These are phyloP conservation scores for Colletotrichum orbiculare DNA, from an alignment of 2,329 filamentous ascomycete genomes.

Conservation along the genomic window DNA sequence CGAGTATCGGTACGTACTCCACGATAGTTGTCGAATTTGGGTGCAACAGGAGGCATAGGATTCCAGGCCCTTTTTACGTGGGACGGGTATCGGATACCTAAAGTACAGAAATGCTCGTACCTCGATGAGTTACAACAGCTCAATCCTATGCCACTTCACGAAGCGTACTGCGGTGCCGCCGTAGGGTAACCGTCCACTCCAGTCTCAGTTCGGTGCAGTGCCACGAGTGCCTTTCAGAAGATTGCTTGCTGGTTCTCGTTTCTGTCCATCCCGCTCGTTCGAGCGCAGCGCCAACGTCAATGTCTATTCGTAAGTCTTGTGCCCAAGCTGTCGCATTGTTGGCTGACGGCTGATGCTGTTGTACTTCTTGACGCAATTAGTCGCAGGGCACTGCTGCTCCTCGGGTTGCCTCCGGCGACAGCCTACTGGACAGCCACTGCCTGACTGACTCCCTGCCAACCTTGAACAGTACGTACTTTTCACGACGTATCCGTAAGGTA, in stretches of 20 bases:
- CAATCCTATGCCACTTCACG: not conserved
- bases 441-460: too few relatives aligned
- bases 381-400: conserved; percentile 13
- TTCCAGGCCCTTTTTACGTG: not conserved
- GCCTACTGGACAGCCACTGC: conserved; percentile 11
- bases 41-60: conserved; percentile 8
- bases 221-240: too few relatives aligned
- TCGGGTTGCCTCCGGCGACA: conserved; percentile 25
- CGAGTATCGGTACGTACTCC: conserved; percentile 29
- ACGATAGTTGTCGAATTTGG: conserved; percentile 16
- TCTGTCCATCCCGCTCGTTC: too few relatives aligned
- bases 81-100: conserved; percentile 9
- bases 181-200: too few relatives aligned
- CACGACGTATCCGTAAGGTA: not conserved
- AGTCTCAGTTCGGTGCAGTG: too few relatives aligned
- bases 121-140: not conserved
- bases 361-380: not conserved
- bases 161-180: too few relatives aligned
- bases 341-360: not conserved
- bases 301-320: too few relatives aligned
- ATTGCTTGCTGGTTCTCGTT: too few relatives aligned
- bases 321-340: conserved; percentile 2
- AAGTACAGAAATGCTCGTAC: not conserved
- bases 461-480: not conserved
- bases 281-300: too few relatives aligned